Percentiles rank a stretch among this genome's conserved stretches.
Evolutionary conservation across 176 grass and related monocot genomes (phyloP).

Genomic region (Hyparrhenia diplandra): DNA sequence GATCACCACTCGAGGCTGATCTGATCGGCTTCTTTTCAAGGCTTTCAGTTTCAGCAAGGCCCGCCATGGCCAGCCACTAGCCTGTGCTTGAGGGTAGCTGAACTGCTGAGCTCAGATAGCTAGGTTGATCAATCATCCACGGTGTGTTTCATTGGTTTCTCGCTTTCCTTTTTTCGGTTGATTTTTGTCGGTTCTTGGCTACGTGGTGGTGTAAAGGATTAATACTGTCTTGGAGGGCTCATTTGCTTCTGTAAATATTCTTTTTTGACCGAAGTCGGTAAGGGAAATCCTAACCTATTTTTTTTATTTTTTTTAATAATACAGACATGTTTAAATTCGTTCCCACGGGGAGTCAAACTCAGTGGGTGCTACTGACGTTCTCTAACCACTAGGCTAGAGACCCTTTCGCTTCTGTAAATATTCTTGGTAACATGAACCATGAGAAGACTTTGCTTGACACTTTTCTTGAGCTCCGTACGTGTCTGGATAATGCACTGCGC

Average conservation of each 20-base stretch:
- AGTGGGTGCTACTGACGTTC: no score
- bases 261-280: no score
- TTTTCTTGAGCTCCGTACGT: not conserved
- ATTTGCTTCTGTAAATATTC: conserved; percentile 28
- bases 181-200: not conserved
- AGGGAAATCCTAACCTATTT: no score
- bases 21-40: not conserved
- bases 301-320: no score
- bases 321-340: no score
- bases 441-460: no score
- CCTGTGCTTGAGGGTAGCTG: not conserved
- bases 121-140: not conserved
- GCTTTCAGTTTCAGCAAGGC: not conserved
- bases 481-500: not conserved
- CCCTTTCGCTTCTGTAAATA: no score
- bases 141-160: not conserved
- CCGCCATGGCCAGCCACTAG: not conserved
- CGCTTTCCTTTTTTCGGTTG: no score
- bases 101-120: not conserved
- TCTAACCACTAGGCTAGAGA: no score
- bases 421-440: no score
- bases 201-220: not conserved
- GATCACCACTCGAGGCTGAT: conserved; percentile 38
- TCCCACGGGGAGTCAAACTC: no score
- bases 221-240: not conserved